These are phyloP conservation scores for Wickerhamiella spandovensis DNA, from an alignment of 805 yeast species.

Conservation along the genomic window DNA sequence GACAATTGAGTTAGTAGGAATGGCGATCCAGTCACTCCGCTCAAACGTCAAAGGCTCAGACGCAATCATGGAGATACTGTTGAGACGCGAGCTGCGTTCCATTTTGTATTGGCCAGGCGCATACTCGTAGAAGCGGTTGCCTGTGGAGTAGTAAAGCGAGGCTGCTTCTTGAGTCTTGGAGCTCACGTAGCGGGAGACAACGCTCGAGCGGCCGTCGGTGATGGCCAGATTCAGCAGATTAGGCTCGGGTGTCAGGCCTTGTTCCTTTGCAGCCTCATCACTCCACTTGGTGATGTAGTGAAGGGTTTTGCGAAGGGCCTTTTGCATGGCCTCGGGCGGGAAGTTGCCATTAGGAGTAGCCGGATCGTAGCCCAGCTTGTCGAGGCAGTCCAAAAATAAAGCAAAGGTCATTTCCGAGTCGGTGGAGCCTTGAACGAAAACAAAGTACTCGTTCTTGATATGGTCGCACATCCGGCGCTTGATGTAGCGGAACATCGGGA, in stretches of 20 bases:
- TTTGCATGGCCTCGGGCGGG: conserved; percentile 36
- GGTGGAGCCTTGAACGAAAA: conserved; percentile 80
- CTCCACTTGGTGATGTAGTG: conserved; percentile 72
- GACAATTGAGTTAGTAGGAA: conserved; percentile 73
- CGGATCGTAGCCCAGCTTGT: conserved; percentile 67
- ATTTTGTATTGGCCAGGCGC: conserved; percentile 85
- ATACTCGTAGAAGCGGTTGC: conserved; percentile 79
- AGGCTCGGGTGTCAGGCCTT: conserved; percentile 40
- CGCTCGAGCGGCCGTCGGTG: conserved; percentile 80
- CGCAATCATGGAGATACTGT: conserved; percentile 92
- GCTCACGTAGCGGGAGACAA: conserved; percentile 77
- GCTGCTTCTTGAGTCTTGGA: conserved; percentile 93
- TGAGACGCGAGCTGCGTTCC: conserved; percentile 88
- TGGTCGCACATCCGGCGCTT: conserved; percentile 62
- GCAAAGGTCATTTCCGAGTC: conserved; percentile 96
- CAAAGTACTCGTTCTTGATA: conserved; percentile 66
- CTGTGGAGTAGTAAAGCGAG: conserved; percentile 85
- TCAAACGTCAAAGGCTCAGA: conserved; percentile 95
- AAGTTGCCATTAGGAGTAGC: conserved; percentile 39
- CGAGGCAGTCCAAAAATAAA: conserved; percentile 62
- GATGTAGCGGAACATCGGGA: conserved; percentile 56
- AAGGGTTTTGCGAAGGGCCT: conserved; percentile 62
- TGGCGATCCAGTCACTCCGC: conserved; percentile 94
- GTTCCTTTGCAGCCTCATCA: conserved; percentile 35
- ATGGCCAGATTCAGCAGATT: conserved; percentile 86